A percentile compares a stretch with the other conserved stretches of the same genome.
phyloP scores from a whole-genome alignment of 2,329 filamentous ascomycete species.

The Arthrobotrys conoides region DNA sequence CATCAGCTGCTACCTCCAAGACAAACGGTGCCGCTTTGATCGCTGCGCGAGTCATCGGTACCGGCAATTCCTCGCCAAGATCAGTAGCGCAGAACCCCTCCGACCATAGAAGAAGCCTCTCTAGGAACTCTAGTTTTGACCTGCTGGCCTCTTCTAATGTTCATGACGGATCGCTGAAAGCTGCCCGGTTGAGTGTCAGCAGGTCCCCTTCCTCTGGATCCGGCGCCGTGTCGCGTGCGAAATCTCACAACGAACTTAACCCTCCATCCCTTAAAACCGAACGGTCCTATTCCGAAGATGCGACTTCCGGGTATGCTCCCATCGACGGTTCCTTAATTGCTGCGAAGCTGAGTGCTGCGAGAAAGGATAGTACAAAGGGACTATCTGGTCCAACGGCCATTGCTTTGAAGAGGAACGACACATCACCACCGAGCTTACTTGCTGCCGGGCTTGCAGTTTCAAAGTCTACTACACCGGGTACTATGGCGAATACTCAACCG shows the following conservation, averaged over 20 bases:
- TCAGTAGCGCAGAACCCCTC: slow-evolving; percentile 30
- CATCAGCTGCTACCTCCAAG: slow-evolving; percentile 35
- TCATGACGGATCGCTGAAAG: slow-evolving; percentile 50
- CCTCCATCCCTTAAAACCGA: slow-evolving; percentile 8
- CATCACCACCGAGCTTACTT: slow-evolving; percentile 47
- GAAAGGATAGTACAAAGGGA: slow-evolving; percentile 27
- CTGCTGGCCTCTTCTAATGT: slow-evolving; percentile 30
- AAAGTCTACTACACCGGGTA: slow-evolving; percentile 39
- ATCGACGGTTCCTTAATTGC: slow-evolving; percentile 46
- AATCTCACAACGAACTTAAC: slow-evolving; percentile 38
- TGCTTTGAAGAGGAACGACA: slow-evolving; percentile 23
- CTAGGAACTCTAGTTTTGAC: slow-evolving; percentile 56
- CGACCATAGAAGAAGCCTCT: slow-evolving; percentile 35
- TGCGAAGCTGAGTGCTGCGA: slow-evolving; percentile 43
- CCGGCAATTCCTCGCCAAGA: slow-evolving; percentile 51
- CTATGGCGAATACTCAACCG: slow-evolving; percentile 42
- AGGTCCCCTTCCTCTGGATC: slow-evolving; percentile 36
- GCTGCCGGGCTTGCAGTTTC: slow-evolving; percentile 52
- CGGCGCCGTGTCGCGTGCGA: slow-evolving; percentile 48
- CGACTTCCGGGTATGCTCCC: slow-evolving; percentile 13
- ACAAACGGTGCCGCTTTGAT: slow-evolving; percentile 57
- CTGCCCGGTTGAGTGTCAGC: slow-evolving; percentile 54
- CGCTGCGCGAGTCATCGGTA: slow-evolving; percentile 58
- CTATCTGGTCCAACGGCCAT: neutral
- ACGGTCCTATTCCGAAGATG: slow-evolving; percentile 48